These are phyloP conservation scores for Cyberlindnera japonica DNA, from an alignment of 805 yeast species.

Conservation along the genomic window DNA sequence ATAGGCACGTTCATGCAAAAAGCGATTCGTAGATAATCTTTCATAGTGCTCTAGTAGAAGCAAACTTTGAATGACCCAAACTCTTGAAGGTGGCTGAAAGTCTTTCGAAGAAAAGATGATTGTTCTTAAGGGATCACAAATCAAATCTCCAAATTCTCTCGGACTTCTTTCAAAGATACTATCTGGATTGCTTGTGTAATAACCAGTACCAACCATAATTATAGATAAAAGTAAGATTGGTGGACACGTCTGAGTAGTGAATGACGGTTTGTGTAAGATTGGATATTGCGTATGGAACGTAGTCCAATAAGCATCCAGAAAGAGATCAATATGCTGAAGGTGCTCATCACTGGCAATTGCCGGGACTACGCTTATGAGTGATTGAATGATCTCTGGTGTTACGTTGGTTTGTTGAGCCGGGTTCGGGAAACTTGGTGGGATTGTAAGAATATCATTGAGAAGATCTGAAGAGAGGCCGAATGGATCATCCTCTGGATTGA, in stretches of 20 bases:
- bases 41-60: constrained; percentile 75
- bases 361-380: constrained; percentile 22
- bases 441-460: constrained; percentile 25
- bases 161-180: constrained; percentile 17
- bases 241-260: constrained; percentile 47
- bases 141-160: constrained; percentile 31
- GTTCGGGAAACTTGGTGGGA: constrained; percentile 30
- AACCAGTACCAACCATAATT: constrained; percentile 36
- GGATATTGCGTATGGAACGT: constrained; percentile 43
- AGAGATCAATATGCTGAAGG: constrained; percentile 22
- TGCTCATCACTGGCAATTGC: constrained; percentile 21
- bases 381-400: constrained; percentile 21
- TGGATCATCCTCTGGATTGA: constrained; percentile 30
- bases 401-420: constrained; percentile 28
- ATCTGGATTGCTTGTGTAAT: constrained; percentile 21
- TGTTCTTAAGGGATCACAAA: constrained; percentile 56
- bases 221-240: constrained; percentile 51
- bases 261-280: constrained; percentile 47
- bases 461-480: constrained; percentile 28
- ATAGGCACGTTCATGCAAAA: constrained; percentile 76
- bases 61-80: constrained; percentile 75
- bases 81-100: constrained; percentile 70
- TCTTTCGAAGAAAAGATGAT: constrained; percentile 65
- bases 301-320: constrained; percentile 27
- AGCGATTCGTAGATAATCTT: constrained; percentile 64